phyloP scores from a whole-genome alignment of 179 eudicot genomes.

The Patellifolia procumbens region DNA sequence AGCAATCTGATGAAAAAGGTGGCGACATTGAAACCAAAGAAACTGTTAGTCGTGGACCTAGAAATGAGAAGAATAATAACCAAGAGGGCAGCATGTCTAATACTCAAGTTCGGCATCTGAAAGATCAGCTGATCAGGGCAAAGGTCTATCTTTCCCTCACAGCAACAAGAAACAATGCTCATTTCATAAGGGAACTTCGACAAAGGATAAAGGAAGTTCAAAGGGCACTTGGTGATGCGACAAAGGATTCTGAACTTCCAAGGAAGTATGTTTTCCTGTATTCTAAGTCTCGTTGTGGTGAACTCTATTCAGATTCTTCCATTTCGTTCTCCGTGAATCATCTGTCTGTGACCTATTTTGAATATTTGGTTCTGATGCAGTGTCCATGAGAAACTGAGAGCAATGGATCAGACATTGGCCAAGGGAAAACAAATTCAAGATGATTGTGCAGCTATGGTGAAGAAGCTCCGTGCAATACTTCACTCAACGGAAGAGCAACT shows the following conservation, averaged over 20 bases:
- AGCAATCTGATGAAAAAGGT: slow-evolving; percentile 29
- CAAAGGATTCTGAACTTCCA: slow-evolving; percentile 80
- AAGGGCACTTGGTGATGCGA: slow-evolving; percentile 73
- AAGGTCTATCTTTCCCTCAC: slow-evolving; percentile 81
- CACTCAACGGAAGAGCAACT: slow-evolving; percentile 95
- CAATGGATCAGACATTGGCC: slow-evolving; percentile 80
- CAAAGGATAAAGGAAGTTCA: slow-evolving; percentile 83
- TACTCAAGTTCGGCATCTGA: slow-evolving; percentile 68
- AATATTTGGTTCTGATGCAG: slow-evolving; percentile 36
- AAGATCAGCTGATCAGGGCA: slow-evolving; percentile 83
- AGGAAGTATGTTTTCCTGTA: slow-evolving; percentile 47
- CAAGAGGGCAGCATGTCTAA: slow-evolving; percentile 38
- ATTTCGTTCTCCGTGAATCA: neutral
- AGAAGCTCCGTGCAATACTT: slow-evolving; percentile 95
- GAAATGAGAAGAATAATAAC: slow-evolving; percentile 44
- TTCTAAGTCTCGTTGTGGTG: neutral
- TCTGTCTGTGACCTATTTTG: neutral
- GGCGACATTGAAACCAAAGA: slow-evolving; percentile 31
- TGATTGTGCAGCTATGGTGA: slow-evolving; percentile 79
- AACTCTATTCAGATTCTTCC: neutral
- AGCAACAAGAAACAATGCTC: slow-evolving; percentile 81
- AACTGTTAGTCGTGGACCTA: slow-evolving; percentile 25
- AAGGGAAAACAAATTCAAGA: slow-evolving; percentile 89
- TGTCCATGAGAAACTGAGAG: slow-evolving; percentile 64
- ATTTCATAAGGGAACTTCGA: slow-evolving; percentile 82